Evolutionary conservation across 1,139 yeast genomes (phyloP).

Genomic region (Pichia sp.): DNA sequence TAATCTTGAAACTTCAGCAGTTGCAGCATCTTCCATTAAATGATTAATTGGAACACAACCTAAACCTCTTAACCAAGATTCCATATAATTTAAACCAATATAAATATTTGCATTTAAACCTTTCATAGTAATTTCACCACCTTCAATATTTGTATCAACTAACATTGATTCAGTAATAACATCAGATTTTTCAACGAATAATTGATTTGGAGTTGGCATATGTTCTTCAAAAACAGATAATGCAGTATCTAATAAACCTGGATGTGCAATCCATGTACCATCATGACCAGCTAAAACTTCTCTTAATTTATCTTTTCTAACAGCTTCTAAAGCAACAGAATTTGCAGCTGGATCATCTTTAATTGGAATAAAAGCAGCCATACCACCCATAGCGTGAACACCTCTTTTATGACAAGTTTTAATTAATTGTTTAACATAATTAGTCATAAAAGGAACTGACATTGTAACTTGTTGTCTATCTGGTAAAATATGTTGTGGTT

Average conservation of each 20-base stretch:
- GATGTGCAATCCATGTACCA: slow-evolving; percentile 87
- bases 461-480: slow-evolving; percentile 71
- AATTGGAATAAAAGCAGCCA: slow-evolving; percentile 81
- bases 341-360: slow-evolving; percentile 58
- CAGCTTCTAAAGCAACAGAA: slow-evolving; percentile 57
- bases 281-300: slow-evolving; percentile 76
- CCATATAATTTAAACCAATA: slow-evolving; percentile 74
- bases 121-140: slow-evolving; percentile 53
- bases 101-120: slow-evolving; percentile 68
- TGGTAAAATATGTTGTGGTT: slow-evolving; percentile 55
- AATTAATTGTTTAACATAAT: slow-evolving; percentile 61
- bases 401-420: slow-evolving; percentile 64
- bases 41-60: slow-evolving; percentile 84
- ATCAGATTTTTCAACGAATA: slow-evolving; percentile 40
- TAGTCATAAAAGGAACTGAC: slow-evolving; percentile 71
- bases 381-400: slow-evolving; percentile 78
- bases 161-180: slow-evolving; percentile 51
- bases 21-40: slow-evolving; percentile 85
- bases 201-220: slow-evolving; percentile 81
- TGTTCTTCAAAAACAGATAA: slow-evolving; percentile 63
- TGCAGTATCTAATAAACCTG: slow-evolving; percentile 73
- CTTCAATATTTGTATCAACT: slow-evolving; percentile 57
- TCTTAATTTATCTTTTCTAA: slow-evolving; percentile 61
- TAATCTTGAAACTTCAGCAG: slow-evolving; percentile 79
- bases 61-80: slow-evolving; percentile 76